These are phyloP conservation scores for Gentiana dahurica DNA, from an alignment of 257 asterid genomes.

Conservation along the genomic window DNA sequence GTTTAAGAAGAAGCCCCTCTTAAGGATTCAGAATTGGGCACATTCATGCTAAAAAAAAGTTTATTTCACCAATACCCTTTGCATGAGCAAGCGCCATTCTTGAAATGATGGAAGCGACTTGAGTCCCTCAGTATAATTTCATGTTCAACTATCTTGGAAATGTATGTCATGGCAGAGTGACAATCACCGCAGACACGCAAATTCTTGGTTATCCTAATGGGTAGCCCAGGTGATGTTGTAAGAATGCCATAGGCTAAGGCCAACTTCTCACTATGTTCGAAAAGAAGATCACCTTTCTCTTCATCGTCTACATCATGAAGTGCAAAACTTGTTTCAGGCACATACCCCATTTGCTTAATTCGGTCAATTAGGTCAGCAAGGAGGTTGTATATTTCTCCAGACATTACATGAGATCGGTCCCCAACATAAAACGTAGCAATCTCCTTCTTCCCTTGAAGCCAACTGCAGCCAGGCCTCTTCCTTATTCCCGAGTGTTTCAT, in stretches of 20 bases:
- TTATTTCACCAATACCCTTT: conserved; percentile 68
- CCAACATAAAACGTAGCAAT: conserved; percentile 64
- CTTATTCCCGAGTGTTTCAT: conserved; percentile 68
- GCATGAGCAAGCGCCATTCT: conserved; percentile 82
- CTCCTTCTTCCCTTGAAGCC: conserved; percentile 85
- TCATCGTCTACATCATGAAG: conserved; percentile 97
- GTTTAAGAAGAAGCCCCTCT: no score
- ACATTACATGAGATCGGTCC: conserved; percentile 72
- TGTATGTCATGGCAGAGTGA: conserved; percentile 54
- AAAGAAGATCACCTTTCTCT: conserved; percentile 67
- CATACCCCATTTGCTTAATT: conserved; percentile 67
- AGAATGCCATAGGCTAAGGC: conserved; percentile 87
- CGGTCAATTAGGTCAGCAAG: conserved; percentile 52
- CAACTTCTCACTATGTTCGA: conserved; percentile 91
- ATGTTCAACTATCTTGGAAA: conserved; percentile 61
- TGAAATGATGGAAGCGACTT: conserved; percentile 90
- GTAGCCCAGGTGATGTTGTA: conserved; percentile 60
- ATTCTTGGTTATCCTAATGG: conserved; percentile 85
- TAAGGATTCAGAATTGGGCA: no score
- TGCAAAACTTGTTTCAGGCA: conserved; percentile 78
- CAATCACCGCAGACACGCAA: conserved; percentile 92
- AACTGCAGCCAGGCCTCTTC: conserved; percentile 93
- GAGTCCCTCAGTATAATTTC: conserved; percentile 79
- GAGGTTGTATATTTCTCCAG: conserved; percentile 45
- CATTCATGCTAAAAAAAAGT: no score